Base-by-base conservation (phyloP, 257 asterid species). In the Gentiana macrophylla region DNA sequence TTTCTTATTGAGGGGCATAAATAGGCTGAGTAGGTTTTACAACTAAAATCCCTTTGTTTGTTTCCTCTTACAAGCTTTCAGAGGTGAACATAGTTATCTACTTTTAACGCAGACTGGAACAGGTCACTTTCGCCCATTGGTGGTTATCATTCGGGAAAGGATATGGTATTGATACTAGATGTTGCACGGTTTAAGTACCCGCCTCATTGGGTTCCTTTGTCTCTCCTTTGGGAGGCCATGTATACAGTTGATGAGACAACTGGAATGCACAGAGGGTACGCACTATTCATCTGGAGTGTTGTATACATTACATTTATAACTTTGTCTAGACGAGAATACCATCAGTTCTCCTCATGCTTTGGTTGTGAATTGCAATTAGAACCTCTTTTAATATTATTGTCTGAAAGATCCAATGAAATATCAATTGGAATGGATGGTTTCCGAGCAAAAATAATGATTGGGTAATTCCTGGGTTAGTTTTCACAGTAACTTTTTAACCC, bases 71-170 rank as follows among this genome's bases (percentile, higher is more conserved):
- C 43, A 50, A 37, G 32, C 4, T 49, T 43, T 35, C 46, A 15
- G 32, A 35, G 46, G 9, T 46, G 59, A 36, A 59, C 24, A 7
- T 51, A 4, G 5, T 43, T 53, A 52, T 15, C 12, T 45, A 13
- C 8, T 52, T 36, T 47, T 49, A 32, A 70, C n/a, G 69, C 79
- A 92, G 99, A 92, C 97, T 68, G 99, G 99, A 68, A 66, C 87
- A 0, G 99, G 99, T 55, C 99, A 92, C 71, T 92, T 92, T 92
- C 99, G 56, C 99, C 99, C 57, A 85, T 92, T 66, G 99, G 99
- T 55, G 99, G 99, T 57, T 92, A 92, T 79, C 95, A 92, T 55
- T 93, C 89, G 56, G 94, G 79, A 69, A 82, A 63, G 55, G 99
- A 92, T 70, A 92, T 92, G 99, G 99, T 91, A n/a, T 69, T 92